Percentiles rank a stretch among this genome's conserved stretches.
Evolutionary conservation across 2,329 filamentous ascomycete genomes (phyloP).

Genomic region (Aphanocladium album): DNA sequence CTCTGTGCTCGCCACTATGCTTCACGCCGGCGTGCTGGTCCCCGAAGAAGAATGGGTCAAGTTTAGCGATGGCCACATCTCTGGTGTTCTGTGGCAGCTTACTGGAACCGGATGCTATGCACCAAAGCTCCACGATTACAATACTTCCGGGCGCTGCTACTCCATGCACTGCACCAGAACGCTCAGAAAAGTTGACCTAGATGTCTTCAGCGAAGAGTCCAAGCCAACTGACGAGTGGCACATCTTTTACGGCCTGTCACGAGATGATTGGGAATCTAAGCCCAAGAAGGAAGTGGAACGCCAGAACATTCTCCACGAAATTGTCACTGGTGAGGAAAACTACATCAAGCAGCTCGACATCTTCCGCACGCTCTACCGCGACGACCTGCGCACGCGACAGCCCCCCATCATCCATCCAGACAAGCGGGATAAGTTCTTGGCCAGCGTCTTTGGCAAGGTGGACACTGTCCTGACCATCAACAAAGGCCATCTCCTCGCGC

Average conservation of each 20-base stretch:
- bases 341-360: constrained; percentile 90
- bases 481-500: constrained; percentile 84
- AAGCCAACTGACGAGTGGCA: constrained; percentile 76
- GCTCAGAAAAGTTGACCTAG: constrained; percentile 87
- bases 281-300: constrained; percentile 85
- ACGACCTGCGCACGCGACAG: constrained; percentile 66
- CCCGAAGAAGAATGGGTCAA: constrained; percentile 98
- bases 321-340: constrained; percentile 85
- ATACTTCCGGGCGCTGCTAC: constrained; percentile 76
- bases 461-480: constrained; percentile 87
- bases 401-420: constrained; percentile 78
- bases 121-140: constrained; percentile 68
- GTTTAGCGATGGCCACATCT: constrained; percentile 73
- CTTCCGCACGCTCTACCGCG: constrained; percentile 77
- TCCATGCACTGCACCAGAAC: constrained; percentile 91
- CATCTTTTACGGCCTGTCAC: constrained; percentile 78
- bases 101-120: constrained; percentile 91
- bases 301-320: constrained; percentile 92
- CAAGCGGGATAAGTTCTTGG: constrained; percentile 72
- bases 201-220: constrained; percentile 63
- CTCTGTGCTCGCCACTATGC: constrained; percentile 74
- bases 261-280: constrained; percentile 65
- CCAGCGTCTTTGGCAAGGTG: constrained; percentile 83
- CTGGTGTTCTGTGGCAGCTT: constrained; percentile 88
- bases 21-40: constrained; percentile 69